Base-by-base conservation (phyloP, 148 eudicot species). In the Dysphania ambrosioides region DNA sequence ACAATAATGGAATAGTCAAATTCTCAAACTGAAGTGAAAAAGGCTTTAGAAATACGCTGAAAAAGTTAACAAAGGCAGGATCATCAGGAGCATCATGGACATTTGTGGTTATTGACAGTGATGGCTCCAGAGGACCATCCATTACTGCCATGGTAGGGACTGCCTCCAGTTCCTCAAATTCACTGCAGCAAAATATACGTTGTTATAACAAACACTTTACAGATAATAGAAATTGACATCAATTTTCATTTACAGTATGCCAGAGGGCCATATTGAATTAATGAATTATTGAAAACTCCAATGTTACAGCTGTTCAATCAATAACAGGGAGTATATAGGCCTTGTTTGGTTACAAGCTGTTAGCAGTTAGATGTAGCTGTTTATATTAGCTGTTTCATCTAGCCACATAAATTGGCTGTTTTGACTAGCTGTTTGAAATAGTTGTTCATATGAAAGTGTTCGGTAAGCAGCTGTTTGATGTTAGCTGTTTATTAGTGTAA, bases 121-220 rank as follows among this genome's bases (percentile, higher is more conserved):
- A 42, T 68, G 96, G 93, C 88, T 92, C 96, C 32, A 90, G 82
- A 36, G 93, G 97, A 86, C 96, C 96, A 80, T 88, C 93, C 82
- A 88, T 92, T 57, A 86, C 90, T 40, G 89, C 93, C 89, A 85
- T 83, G 63, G 85, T 83, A 30, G 96, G 96, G 63, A 88, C 89
- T 62, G 89, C 93, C 74, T 92, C 97, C 67, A 92, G 81, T 77
- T 92, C 95, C 77, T 88, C 95, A 73, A 92, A 88, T 73, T 92
- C 97, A 77, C 95, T 90, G 89, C 81, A 75, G 47, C 23, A 65
- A 9, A 34, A 62, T n/a, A 68, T 8, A 56, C 31, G n/a, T 60
- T 40, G 53, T 35, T 34, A 27, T 16, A 66, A 26, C 42, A 56
- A 61, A 63, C 29, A 49, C 49, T 69, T 62, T 12, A 53, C 23